A percentile compares a stretch with the other conserved stretches of the same genome.
Evolutionary conservation across 441 rosid species (phyloP).

Genomic region (Mallotus japonicus): DNA sequence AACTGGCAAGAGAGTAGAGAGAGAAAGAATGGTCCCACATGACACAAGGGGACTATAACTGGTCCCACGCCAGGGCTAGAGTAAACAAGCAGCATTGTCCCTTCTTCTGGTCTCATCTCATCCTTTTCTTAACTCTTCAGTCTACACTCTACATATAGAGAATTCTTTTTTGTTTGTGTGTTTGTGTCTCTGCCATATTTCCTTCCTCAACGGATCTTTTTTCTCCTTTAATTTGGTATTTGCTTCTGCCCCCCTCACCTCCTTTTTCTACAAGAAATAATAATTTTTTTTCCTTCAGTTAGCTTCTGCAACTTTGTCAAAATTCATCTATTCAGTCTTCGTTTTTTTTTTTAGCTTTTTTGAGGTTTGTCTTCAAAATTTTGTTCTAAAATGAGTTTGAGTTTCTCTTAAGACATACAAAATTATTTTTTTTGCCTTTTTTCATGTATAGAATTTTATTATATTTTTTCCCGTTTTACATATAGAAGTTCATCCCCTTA

Average conservation of each 20-base stretch:
- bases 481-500: too few relatives aligned
- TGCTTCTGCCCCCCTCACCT: background rate
- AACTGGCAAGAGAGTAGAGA: background rate
- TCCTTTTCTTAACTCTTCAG: background rate
- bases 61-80: background rate
- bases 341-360: background rate
- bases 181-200: background rate
- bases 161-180: background rate
- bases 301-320: constrained; percentile 14
- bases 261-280: too few relatives aligned
- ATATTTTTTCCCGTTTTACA: constrained; percentile 21
- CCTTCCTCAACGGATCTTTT: constrained; percentile 34
- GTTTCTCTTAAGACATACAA: background rate
- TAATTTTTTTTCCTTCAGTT: too few relatives aligned
- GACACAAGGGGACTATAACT: too few relatives aligned
- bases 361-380: background rate
- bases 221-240: constrained; percentile 13
- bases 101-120: constrained; percentile 25
- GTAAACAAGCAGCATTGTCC: constrained; percentile 26
- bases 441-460: background rate
- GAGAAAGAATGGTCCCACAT: background rate
- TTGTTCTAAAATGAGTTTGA: too few relatives aligned
- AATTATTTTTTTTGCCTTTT: too few relatives aligned
- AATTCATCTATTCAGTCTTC: background rate
- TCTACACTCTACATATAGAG: background rate